Evolutionary conservation across 2,329 filamentous ascomycete genomes (phyloP).

Genomic region (Tolypocladium tropicale): DNA sequence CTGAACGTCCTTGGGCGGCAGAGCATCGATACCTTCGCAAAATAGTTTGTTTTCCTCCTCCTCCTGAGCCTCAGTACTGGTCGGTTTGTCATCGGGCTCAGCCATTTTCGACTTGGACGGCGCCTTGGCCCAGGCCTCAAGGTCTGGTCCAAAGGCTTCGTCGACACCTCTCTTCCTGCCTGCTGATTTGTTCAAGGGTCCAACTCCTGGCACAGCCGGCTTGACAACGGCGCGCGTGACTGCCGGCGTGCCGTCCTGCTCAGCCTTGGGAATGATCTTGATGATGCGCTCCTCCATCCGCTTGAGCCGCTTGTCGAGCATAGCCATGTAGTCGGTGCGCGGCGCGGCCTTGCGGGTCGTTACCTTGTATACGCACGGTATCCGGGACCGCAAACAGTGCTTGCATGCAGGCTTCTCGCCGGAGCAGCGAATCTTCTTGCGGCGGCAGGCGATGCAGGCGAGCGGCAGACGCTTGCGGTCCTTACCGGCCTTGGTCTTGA

Average conservation of each 20-base stretch:
- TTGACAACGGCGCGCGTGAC: slow-evolving; percentile 79
- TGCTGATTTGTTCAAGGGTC: slow-evolving; percentile 31
- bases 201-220: slow-evolving; percentile 54
- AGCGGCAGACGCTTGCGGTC: slow-evolving; percentile 87
- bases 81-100: slow-evolving; percentile 29
- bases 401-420: slow-evolving; percentile 97
- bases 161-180: slow-evolving; percentile 75
- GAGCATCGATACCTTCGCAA: slow-evolving; percentile 68
- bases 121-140: slow-evolving; percentile 69
- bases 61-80: slow-evolving; percentile 48
- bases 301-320: slow-evolving; percentile 92
- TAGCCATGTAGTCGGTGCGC: slow-evolving; percentile 96
- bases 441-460: slow-evolving; percentile 87
- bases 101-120: slow-evolving; percentile 39
- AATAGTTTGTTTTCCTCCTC: slow-evolving; percentile 68
- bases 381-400: slow-evolving; percentile 83
- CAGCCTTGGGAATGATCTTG: slow-evolving; percentile 84
- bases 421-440: slow-evolving; percentile 97
- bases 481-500: slow-evolving; percentile 89
- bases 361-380: slow-evolving; percentile 96
- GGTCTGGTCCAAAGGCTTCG: slow-evolving; percentile 74
- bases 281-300: slow-evolving; percentile 97
- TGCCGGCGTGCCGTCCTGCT: slow-evolving; percentile 54
- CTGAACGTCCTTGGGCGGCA: slow-evolving; percentile 81
- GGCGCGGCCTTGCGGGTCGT: slow-evolving; percentile 90